Evolutionary conservation across 2,329 filamentous ascomycete species (phyloP), one percentile per base, ranked within the genome.

Genomic region (Dichotomopilus funicola): DNA sequence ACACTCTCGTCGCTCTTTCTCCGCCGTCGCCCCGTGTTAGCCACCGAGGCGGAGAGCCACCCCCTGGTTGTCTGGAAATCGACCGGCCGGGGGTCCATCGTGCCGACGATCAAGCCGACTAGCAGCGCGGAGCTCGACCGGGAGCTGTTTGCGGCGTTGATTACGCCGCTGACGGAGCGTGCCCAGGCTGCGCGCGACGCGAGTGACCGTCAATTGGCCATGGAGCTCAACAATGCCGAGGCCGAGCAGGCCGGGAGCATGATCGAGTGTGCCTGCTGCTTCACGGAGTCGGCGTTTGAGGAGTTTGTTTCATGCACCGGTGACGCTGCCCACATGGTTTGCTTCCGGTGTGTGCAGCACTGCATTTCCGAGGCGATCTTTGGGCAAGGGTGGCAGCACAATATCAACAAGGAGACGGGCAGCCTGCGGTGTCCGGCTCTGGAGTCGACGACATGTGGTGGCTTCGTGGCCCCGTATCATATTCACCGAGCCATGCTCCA

Each of bases 331-430:
- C 89, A 94, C 71, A 80, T 88, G 66, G 78, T 92, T 53, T 94
- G 89, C 72, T 86, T 91, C 71, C 81, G 82, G 46, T 97, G 94
- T 70, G 85, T 97, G 50, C 86, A 86, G 60, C 83, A 87, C 61
- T 86, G 91, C 9, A 80, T 92, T 57, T 87, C 86, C 49, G 92
- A 97, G 68, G 91, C 91, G 1, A 75, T 97, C 0, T 97, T 95
- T 67, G 94, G 94, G 0, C 94, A 97, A 69, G 89, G 89, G 51
- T 96, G 92, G 89, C 81, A 83, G 49, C 85, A 87, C 57, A 94
- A 83, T 64, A 86, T 96, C 63, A 81, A 94, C 66, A 71, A 82
- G 34, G 78, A 84, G 56, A 82, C 78, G 40, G 88, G 88, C 40
- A 91, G 89, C 0, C 76, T 97, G 53, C 83, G 82, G 58, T 97